phyloP scores from a whole-genome alignment of 2,329 filamentous ascomycete species.

The Fusarium proliferatum region DNA sequence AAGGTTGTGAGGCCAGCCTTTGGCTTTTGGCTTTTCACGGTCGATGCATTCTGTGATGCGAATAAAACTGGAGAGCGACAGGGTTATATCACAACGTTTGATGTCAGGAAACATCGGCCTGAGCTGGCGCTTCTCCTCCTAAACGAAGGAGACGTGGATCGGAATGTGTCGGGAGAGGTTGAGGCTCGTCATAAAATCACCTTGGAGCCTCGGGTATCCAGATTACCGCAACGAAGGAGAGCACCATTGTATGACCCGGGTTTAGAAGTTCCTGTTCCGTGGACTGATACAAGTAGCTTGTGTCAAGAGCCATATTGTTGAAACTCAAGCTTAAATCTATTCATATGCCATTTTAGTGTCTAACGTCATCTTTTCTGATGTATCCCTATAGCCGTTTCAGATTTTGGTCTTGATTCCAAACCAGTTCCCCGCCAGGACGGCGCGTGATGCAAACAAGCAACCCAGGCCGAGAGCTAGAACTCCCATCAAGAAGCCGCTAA shows the following conservation, averaged over 20 bases:
- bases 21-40: neutral
- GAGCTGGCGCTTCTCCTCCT: neutral
- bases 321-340: neutral
- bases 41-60: neutral
- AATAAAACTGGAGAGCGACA: neutral
- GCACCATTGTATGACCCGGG: too few relatives aligned
- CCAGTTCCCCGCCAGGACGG: neutral
- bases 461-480: neutral
- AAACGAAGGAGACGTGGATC: too few relatives aligned
- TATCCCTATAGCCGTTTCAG: neutral
- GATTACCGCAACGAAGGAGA: too few relatives aligned
- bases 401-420: constrained; percentile 5
- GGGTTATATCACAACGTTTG: neutral
- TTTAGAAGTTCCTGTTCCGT: too few relatives aligned
- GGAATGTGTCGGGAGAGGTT: neutral
- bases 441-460: constrained; percentile 4
- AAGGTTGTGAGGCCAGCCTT: neutral
- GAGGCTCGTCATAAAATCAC: accelerated
- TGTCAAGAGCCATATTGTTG: accelerated
- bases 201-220: accelerated
- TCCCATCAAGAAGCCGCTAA: constrained; percentile 4
- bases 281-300: too few relatives aligned
- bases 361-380: neutral
- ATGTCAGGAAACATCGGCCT: neutral
- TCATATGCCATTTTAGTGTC: neutral